Percentiles rank a stretch among this genome's conserved stretches.
Evolutionary conservation across 2,329 filamentous ascomycete genomes (phyloP).

Genomic region (Peltaster fructicola): DNA sequence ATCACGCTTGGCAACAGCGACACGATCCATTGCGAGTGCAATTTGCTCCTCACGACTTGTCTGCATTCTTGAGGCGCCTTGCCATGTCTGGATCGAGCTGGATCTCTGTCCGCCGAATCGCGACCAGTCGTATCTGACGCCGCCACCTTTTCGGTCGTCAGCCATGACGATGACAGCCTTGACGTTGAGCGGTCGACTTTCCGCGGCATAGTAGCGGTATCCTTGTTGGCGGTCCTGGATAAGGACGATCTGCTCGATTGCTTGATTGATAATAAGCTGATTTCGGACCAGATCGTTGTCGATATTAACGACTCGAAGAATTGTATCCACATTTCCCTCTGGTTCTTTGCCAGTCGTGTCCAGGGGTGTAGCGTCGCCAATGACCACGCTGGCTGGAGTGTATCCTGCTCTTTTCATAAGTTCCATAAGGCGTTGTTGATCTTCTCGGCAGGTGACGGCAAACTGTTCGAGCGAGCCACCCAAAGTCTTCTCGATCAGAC

Average conservation of each 20-base stretch:
- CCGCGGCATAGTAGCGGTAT: conserved; percentile 47
- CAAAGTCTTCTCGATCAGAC: conserved; percentile 60
- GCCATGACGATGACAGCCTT: conserved; percentile 52
- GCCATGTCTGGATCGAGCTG: conserved; percentile 35
- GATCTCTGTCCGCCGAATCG: conserved; percentile 32
- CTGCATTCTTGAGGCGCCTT: conserved; percentile 41
- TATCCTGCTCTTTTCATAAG: conserved; percentile 46
- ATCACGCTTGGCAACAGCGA: conserved; percentile 25
- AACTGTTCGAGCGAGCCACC: conserved; percentile 58
- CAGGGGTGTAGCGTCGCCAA: conserved; percentile 39
- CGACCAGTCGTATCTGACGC: conserved; percentile 39
- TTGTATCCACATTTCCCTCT: conserved; percentile 52
- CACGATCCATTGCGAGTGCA: conserved; percentile 24
- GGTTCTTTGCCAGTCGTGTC: conserved; percentile 56
- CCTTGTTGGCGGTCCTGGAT: conserved; percentile 52
- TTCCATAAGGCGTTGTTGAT: conserved; percentile 49
- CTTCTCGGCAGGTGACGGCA: conserved; percentile 59
- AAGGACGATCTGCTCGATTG: conserved; percentile 70
- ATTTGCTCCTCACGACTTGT: conserved; percentile 16
- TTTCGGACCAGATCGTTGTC: conserved; percentile 63
- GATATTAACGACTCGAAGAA: conserved; percentile 61
- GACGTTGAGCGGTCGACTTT: conserved; percentile 47
- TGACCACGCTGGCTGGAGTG: conserved; percentile 36
- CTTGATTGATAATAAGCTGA: conserved; percentile 65
- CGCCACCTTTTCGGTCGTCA: conserved; percentile 39